These are phyloP conservation scores for Penicillium sclerotiorum DNA, from an alignment of 2,329 filamentous ascomycete genomes.

Conservation along the genomic window DNA sequence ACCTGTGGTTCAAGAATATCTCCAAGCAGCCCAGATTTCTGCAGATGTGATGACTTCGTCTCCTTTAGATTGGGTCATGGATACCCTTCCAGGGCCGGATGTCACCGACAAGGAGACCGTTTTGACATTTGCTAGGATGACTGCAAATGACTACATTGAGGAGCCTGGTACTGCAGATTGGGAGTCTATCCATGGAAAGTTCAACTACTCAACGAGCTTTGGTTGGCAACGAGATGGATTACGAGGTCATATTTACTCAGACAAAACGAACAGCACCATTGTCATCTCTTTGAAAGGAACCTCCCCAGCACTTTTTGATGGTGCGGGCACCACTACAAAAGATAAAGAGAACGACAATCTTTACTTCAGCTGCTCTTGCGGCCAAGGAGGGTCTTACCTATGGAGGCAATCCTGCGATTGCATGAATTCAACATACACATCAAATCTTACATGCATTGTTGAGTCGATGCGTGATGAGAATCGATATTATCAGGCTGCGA, in stretches of 20 bases:
- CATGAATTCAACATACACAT: slow-evolving; percentile 80
- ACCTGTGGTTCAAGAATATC: slow-evolving; percentile 74
- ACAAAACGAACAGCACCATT: slow-evolving; percentile 81
- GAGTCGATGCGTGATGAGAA: slow-evolving; percentile 77
- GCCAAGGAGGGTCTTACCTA: slow-evolving; percentile 83
- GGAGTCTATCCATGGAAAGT: slow-evolving; percentile 76
- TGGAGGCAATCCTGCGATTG: slow-evolving; percentile 95
- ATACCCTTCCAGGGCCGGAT: slow-evolving; percentile 77
- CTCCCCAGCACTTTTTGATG: slow-evolving; percentile 86
- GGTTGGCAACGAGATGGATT: slow-evolving; percentile 90
- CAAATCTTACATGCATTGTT: slow-evolving; percentile 87
- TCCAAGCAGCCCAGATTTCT: slow-evolving; percentile 70
- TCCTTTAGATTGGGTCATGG: slow-evolving; percentile 77
- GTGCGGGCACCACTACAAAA: slow-evolving; percentile 94
- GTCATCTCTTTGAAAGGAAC: slow-evolving; percentile 94
- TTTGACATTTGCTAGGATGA: slow-evolving; percentile 82
- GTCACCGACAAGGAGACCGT: slow-evolving; percentile 83
- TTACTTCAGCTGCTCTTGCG: slow-evolving; percentile 97
- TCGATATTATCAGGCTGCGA: slow-evolving; percentile 85
- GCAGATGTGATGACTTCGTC: slow-evolving; percentile 70
- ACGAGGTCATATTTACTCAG: slow-evolving; percentile 88
- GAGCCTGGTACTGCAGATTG: slow-evolving; percentile 73
- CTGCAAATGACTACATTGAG: slow-evolving; percentile 84
- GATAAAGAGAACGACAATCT: slow-evolving; percentile 98
- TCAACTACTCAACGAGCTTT: slow-evolving; percentile 86